These are phyloP conservation scores for Colletotrichum euphorbiae DNA, from an alignment of 2,329 filamentous ascomycete species.

Conservation along the genomic window DNA sequence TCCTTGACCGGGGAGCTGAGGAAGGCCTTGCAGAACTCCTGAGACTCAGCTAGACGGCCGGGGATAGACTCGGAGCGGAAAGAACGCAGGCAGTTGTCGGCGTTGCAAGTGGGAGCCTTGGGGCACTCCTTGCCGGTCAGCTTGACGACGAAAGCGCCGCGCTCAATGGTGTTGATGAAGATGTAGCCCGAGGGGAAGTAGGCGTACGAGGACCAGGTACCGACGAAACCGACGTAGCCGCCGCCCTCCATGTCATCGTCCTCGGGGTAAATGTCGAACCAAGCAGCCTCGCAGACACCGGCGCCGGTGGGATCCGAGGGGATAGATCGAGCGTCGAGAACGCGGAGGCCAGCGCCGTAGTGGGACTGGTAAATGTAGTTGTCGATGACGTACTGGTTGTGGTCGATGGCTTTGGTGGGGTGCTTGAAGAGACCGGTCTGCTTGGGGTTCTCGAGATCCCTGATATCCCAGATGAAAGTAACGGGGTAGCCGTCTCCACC, in stretches of 20 bases:
- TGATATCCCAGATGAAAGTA: conserved; percentile 65
- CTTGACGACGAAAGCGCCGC: conserved; percentile 62
- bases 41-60: conserved; percentile 48
- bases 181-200: conserved; percentile 62
- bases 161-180: conserved; percentile 64
- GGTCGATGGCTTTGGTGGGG: conserved; percentile 56
- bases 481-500: conserved; percentile 58
- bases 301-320: conserved; percentile 57
- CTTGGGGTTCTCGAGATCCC: conserved; percentile 54
- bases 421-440: conserved; percentile 57
- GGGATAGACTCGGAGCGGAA: conserved; percentile 49
- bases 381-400: conserved; percentile 61
- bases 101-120: conserved; percentile 44
- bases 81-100: conserved; percentile 54
- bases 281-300: conserved; percentile 59
- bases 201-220: conserved; percentile 62
- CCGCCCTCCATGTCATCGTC: conserved; percentile 56
- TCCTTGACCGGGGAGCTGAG: conserved; percentile 39
- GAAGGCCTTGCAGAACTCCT: conserved; percentile 48
- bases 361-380: conserved; percentile 61
- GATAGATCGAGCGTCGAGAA: conserved; percentile 52
- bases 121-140: conserved; percentile 41
- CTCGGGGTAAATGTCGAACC: conserved; percentile 64
- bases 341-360: conserved; percentile 61
- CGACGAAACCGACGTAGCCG: conserved; percentile 54